These are phyloP conservation scores for Hyaloperonospora brassicae DNA, from an alignment of 352 stramenopile species.

Conservation along the genomic window DNA sequence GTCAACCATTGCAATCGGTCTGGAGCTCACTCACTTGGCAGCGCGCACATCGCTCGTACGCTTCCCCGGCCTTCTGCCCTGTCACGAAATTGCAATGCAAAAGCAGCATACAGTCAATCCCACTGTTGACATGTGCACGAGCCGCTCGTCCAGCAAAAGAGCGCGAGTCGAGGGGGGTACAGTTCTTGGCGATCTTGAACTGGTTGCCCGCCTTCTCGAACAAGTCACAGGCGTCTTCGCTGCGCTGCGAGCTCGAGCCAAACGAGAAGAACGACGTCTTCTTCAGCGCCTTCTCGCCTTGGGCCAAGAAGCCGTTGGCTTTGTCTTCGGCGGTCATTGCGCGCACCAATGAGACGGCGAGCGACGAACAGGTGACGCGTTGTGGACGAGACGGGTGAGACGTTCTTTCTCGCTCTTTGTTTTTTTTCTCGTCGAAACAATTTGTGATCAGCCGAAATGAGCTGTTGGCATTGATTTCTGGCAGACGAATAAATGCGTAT, in stretches of 20 bases:
- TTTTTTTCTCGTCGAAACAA: too few relatives aligned
- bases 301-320: constrained; percentile 64
- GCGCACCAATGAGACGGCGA: too few relatives aligned
- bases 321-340: constrained; percentile 69
- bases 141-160: too few relatives aligned
- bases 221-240: constrained; percentile 92
- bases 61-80: constrained; percentile 73
- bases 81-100: too few relatives aligned
- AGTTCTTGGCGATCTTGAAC: constrained; percentile 94
- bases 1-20: not conserved
- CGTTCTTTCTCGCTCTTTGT: too few relatives aligned
- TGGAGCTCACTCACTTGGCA: constrained; percentile 46
- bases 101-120: too few relatives aligned
- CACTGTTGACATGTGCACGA: too few relatives aligned
- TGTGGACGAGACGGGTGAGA: too few relatives aligned
- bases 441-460: too few relatives aligned
- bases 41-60: constrained; percentile 73
- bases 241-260: constrained; percentile 88
- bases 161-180: constrained; percentile 14
- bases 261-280: constrained; percentile 96
- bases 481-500: too few relatives aligned
- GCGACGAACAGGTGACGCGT: too few relatives aligned
- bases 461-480: too few relatives aligned
- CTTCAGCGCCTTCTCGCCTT: constrained; percentile 85
- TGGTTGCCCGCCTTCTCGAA: constrained; percentile 93